A percentile compares a stretch with the other conserved stretches of the same genome.
phyloP scores from a whole-genome alignment of 2,329 filamentous ascomycete species.

The Arachnopeziza araneosa region DNA sequence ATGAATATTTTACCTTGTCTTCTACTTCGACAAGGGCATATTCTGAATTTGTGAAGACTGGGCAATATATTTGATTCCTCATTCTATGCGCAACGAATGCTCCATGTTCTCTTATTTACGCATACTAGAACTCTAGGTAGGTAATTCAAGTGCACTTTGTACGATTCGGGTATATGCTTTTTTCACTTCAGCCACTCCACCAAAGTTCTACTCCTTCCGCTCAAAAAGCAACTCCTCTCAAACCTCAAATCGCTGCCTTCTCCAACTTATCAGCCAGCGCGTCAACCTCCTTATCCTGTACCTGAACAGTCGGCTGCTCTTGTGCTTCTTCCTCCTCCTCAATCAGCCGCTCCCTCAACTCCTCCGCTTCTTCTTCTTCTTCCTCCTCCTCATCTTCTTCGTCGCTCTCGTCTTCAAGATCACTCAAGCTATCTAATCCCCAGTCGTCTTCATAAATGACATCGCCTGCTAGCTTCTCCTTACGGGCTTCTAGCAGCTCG shows the following conservation, averaged over 20 bases:
- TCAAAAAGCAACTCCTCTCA: neutral
- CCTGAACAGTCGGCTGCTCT: conserved; percentile 64
- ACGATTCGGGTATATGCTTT: neutral
- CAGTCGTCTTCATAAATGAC: conserved; percentile 70
- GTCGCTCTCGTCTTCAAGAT: conserved; percentile 68
- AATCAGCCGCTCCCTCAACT: conserved; percentile 62
- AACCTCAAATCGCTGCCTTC: conserved; percentile 44
- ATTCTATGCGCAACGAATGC: conserved; percentile 6
- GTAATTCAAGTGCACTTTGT: neutral
- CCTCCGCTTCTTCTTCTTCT: conserved; percentile 49
- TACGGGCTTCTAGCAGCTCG: conserved; percentile 68
- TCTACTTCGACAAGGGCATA: neutral
- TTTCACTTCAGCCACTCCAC: neutral
- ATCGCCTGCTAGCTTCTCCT: conserved; percentile 65
- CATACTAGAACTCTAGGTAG: neutral
- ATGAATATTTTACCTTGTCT: conserved; percentile 1
- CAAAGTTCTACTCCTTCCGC: neutral
- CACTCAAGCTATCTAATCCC: conserved; percentile 80
- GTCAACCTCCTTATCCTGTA: conserved; percentile 74
- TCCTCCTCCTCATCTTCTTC: conserved; percentile 66
- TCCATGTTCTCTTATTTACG: neutral
- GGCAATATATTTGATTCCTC: neutral
- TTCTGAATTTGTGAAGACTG: neutral
- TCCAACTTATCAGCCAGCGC: conserved; percentile 68
- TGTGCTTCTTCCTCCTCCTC: conserved; percentile 68